Conservation (phyloP, 2,329 filamentous ascomycete genomes). For the Aspergillus hiratsukae region DNA sequence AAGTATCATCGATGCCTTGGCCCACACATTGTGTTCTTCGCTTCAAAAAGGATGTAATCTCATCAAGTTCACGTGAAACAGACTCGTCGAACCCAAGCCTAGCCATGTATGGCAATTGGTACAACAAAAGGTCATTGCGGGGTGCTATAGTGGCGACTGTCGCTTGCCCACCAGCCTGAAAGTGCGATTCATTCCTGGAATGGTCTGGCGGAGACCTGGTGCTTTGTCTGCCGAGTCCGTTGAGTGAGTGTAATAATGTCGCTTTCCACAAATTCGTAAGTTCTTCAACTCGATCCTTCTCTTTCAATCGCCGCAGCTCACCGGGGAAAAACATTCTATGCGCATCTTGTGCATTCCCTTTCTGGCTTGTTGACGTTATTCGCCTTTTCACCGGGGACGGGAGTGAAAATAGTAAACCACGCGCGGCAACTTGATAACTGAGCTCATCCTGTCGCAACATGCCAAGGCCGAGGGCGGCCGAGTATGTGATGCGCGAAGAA, state of each 20-base stretch:
- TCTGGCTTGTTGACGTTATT: slow-evolving; percentile 35
- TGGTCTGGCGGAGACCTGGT: neutral
- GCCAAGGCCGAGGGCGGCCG: slow-evolving; percentile 48
- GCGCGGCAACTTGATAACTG: slow-evolving; percentile 82
- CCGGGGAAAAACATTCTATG: slow-evolving; percentile 92
- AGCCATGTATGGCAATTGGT: slow-evolving; percentile 81
- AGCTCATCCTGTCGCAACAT: slow-evolving; percentile 88
- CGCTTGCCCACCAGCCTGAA: neutral
- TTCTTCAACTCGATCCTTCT: slow-evolving; percentile 74
- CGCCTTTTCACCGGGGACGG: slow-evolving; percentile 75
- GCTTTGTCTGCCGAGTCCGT: slow-evolving; percentile 21
- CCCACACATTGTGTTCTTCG: slow-evolving; percentile 13
- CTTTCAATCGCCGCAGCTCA: slow-evolving; percentile 76
- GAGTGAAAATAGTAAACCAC: slow-evolving; percentile 78
- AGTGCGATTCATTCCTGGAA: neutral
- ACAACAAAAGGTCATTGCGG: slow-evolving; percentile 54
- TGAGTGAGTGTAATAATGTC: slow-evolving; percentile 30
- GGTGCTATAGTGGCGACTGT: slow-evolving; percentile 29
- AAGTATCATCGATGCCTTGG: slow-evolving; percentile 12
- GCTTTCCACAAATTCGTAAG: slow-evolving; percentile 49
- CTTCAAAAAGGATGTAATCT: slow-evolving; percentile 52
- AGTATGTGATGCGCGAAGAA: slow-evolving; percentile 55
- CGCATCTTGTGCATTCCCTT: slow-evolving; percentile 50
- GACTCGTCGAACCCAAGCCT: slow-evolving; percentile 49
- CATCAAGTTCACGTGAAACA: slow-evolving; percentile 57